Conservation (phyloP, 108 stramenopile species). For the Seminavis robusta region DNA sequence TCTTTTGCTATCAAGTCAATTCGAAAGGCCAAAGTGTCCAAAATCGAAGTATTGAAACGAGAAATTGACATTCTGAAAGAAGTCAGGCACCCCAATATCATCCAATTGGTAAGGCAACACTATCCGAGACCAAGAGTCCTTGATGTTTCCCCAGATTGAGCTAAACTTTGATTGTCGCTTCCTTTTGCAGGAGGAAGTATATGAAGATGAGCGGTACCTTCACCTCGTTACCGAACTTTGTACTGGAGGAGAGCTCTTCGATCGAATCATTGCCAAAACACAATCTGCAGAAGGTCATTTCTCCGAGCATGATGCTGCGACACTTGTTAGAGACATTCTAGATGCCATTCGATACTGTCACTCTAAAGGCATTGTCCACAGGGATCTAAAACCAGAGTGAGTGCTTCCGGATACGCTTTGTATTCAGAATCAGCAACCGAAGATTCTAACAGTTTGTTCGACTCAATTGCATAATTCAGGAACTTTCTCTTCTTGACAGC, state of each 20-base stretch:
- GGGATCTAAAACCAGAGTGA: slow-evolving; percentile 94
- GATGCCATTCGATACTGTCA: slow-evolving; percentile 95
- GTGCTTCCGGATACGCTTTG: no score
- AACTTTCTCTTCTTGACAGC: slow-evolving; percentile 83
- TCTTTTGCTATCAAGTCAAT: slow-evolving; percentile 92
- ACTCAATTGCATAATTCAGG: no score
- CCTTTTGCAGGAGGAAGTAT: slow-evolving; percentile 89
- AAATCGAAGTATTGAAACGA: slow-evolving; percentile 84
- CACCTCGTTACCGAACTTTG: slow-evolving; percentile 91
- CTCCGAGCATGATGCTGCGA: slow-evolving; percentile 91
- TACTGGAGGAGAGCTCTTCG: slow-evolving; percentile 94
- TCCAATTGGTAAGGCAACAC: slow-evolving; percentile 70
- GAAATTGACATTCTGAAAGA: slow-evolving; percentile 85
- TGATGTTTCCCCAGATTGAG: no score
- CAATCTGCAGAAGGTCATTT: slow-evolving; percentile 88
- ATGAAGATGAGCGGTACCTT: slow-evolving; percentile 84
- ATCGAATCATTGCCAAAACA: slow-evolving; percentile 90
- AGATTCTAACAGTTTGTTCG: no score
- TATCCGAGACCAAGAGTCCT: no score
- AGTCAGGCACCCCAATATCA: slow-evolving; percentile 90
- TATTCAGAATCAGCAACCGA: no score
- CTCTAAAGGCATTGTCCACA: slow-evolving; percentile 89
- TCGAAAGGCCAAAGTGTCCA: slow-evolving; percentile 81
- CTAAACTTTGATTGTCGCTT: no score
- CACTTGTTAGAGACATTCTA: slow-evolving; percentile 79